Evolutionary conservation across 1,284 basidiomycete species (phyloP), one percentile per base, ranked within the genome.

Genomic region (Cryptococcus sp.): DNA sequence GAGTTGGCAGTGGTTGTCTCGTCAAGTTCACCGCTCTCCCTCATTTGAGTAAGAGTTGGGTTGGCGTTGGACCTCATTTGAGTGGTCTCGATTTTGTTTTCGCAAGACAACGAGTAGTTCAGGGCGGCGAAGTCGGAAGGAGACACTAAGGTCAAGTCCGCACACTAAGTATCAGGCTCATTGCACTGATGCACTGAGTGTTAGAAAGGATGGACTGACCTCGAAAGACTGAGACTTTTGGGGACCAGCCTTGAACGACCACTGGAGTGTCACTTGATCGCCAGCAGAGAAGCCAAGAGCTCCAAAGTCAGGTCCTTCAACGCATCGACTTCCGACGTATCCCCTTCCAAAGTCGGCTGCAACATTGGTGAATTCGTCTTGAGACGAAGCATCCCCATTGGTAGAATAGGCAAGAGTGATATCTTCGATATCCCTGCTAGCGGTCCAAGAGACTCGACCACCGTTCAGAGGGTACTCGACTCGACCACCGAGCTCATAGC

Each of bases 231-330:
- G 31, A 21, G 9, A 21, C 11, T 21, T 16, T 7, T 32, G 13
- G 10, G 53, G 53, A 7, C 53, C 53, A 19, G 53, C 46, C n/a
- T 36, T 40, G 45, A 40, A 55, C 11, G 39, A 47, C 31, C 49
- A 43, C 45, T 55, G 53, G 16, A 55, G 5, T 19, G 53, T 55
- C 49, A 55, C 28, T 16, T 47, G 40, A 21, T 55, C 34, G 19
- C 53, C 53, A 22, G 41, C 53, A 9, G 23, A 18, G 25, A 55
- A 23, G 4, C 49, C 53, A 13, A 48, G 25, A 28, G 45, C 44
- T 14, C 37, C 18, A 34, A 51, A 48, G 41, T 55, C 40, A 34
- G 49, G 53, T 16, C 28, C 43, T 10, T 36, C 18, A 16, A 51
- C 22, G 40, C 53, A 55, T 19, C 25, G 39, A 1, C 14, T n/a